Evolutionary conservation across 179 eudicot species (phyloP).

Genomic region (Amaranthus tricolor): DNA sequence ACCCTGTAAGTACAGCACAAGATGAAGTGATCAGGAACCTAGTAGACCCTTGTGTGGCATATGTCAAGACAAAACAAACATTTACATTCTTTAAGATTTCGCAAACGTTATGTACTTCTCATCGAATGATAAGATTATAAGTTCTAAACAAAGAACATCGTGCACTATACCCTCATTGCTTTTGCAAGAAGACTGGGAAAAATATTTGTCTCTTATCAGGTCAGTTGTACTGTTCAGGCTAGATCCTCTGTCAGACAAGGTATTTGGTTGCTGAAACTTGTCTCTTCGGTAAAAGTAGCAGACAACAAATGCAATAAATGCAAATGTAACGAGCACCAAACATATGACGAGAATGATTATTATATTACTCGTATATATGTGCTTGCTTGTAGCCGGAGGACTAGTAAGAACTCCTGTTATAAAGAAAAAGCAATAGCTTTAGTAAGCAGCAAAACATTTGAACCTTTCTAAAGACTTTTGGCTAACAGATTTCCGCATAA

Average conservation of each 20-base stretch:
- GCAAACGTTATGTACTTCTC: too few relatives aligned
- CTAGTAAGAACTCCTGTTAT: slow-evolving; percentile 50
- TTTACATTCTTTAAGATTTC: not conserved
- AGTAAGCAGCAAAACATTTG: not conserved
- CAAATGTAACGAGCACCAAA: slow-evolving; percentile 50
- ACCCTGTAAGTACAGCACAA: slow-evolving; percentile 46
- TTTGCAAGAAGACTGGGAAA: slow-evolving; percentile 37
- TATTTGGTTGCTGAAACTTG: slow-evolving; percentile 37
- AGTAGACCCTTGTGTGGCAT: not conserved
- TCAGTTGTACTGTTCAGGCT: slow-evolving; percentile 62
- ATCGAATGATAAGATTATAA: too few relatives aligned
- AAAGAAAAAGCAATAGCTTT: not conserved
- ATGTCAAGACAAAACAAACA: not conserved
- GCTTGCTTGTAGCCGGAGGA: slow-evolving; percentile 40
- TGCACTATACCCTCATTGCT: slow-evolving; percentile 16
- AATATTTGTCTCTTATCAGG: slow-evolving; percentile 49
- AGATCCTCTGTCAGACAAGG: slow-evolving; percentile 54
- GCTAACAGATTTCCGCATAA: not conserved
- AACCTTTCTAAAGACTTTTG: not conserved
- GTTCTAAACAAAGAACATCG: too few relatives aligned
- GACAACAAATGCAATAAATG: slow-evolving; percentile 43
- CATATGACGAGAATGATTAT: slow-evolving; percentile 58
- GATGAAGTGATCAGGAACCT: slow-evolving; percentile 8
- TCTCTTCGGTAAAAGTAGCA: slow-evolving; percentile 48
- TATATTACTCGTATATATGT: slow-evolving; percentile 39